Percentiles rank a stretch among this genome's conserved stretches.
Conservation (phyloP, 2,329 filamentous ascomycete species). For the Eutypella sp. region DNA sequence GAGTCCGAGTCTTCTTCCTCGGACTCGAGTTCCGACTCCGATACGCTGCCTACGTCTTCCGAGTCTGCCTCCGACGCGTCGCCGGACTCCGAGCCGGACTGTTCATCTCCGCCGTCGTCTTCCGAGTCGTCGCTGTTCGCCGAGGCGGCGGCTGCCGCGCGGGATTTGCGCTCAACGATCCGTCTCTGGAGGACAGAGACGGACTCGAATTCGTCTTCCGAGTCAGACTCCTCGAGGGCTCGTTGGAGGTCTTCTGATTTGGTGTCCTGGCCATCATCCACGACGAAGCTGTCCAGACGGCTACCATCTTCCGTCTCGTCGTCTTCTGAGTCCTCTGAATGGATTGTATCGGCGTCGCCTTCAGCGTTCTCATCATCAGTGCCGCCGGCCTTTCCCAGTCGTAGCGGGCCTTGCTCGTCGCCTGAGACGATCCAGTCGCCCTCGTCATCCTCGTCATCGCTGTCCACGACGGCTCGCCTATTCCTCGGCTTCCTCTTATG, state of each 20-base stretch:
- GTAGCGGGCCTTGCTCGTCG: conserved; percentile 53
- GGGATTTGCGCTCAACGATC: conserved; percentile 14
- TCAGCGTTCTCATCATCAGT: conserved; percentile 85
- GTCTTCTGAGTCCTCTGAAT: conserved; percentile 63
- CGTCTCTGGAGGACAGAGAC: conserved; percentile 20
- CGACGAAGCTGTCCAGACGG: conserved; percentile 51
- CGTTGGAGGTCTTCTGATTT: conserved; percentile 22
- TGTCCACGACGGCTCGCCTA: conserved; percentile 41
- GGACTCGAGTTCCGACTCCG: conserved; percentile 38
- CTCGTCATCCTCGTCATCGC: conserved; percentile 59
- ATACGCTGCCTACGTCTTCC: conserved; percentile 28
- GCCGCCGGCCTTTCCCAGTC: conserved; percentile 75
- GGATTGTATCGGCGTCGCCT: conserved; percentile 75
- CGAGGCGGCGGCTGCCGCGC: conserved; percentile 1
- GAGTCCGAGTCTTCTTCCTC: conserved; percentile 35
- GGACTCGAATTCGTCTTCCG: conserved; percentile 25
- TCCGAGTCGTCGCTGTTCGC: too few relatives aligned
- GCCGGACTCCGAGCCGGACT: neutral
- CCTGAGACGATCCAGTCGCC: conserved; percentile 77
- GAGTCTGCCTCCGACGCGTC: conserved; percentile 21
- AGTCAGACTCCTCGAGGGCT: conserved; percentile 22
- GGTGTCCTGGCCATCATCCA: conserved; percentile 41
- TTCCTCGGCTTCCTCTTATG: conserved; percentile 29
- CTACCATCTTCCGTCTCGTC: conserved; percentile 43
- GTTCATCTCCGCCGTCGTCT: conserved; percentile 1